A percentile compares a stretch with the other conserved stretches of the same genome.
Conservation (phyloP, 2,329 filamentous ascomycete genomes). For the Colletotrichum shisoi region DNA sequence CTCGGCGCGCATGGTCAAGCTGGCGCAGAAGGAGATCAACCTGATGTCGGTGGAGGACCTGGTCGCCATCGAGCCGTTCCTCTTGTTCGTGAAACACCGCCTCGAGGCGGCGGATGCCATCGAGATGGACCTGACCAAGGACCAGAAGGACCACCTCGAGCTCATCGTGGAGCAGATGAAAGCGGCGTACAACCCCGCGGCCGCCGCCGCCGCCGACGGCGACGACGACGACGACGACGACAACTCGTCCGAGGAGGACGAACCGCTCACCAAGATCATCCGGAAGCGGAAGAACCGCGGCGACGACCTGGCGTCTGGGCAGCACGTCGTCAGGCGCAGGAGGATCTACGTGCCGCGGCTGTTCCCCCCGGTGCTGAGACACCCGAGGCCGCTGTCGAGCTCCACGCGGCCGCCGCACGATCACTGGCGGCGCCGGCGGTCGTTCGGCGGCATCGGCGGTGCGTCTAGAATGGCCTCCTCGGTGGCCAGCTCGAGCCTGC, state of each 20-base stretch:
- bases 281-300: not conserved
- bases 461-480: not conserved
- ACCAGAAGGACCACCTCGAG: not conserved
- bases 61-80: not conserved
- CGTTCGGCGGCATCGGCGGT: too few relatives aligned
- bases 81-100: not conserved
- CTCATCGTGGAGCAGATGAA: not conserved
- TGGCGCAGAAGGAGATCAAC: constrained; percentile 30
- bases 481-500: not conserved
- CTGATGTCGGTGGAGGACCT: constrained; percentile 9
- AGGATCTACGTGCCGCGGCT: constrained; percentile 4
- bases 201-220: too few relatives aligned
- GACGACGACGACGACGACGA: not conserved
- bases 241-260: not conserved
- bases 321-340: not conserved
- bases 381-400: not conserved
- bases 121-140: not conserved
- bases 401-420: not conserved
- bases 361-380: not conserved
- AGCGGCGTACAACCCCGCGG: not conserved
- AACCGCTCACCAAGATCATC: constrained; percentile 3
- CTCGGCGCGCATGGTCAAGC: constrained; percentile 15
- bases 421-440: too few relatives aligned
- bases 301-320: not conserved
- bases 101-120: not conserved